Conservation (phyloP, 805 yeast genomes). For the Yamadazyma sp. region DNA sequence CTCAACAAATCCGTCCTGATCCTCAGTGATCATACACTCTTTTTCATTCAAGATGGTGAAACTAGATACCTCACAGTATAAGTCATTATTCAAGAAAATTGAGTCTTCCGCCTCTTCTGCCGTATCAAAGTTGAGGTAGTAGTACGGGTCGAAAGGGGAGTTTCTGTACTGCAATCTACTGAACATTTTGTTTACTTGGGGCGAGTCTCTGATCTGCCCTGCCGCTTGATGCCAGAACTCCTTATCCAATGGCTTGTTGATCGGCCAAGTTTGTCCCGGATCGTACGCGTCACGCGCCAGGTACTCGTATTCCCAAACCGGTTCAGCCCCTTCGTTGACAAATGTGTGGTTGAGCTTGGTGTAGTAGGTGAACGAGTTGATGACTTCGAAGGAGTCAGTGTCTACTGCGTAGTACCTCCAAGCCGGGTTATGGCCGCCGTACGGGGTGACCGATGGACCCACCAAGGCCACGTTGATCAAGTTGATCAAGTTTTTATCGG, state of each 20-base stretch:
- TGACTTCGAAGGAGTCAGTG: constrained; percentile 53
- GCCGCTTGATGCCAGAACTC: constrained; percentile 51
- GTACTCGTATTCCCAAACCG: constrained; percentile 63
- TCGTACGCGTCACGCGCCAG: constrained; percentile 62
- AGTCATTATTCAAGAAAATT: constrained; percentile 15
- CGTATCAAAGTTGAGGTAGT: background rate
- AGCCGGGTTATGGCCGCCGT: constrained; percentile 58
- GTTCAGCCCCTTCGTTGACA: constrained; percentile 53
- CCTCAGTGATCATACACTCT: constrained; percentile 22
- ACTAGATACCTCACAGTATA: constrained; percentile 21
- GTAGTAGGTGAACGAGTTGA: constrained; percentile 60
- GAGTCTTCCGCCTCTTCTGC: constrained; percentile 27
- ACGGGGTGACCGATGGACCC: constrained; percentile 65
- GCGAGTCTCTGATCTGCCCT: constrained; percentile 40
- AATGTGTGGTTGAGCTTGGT: constrained; percentile 58
- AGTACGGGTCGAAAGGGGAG: constrained; percentile 32
- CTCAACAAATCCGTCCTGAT: constrained; percentile 22
- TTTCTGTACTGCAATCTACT: constrained; percentile 49
- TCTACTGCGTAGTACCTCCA: constrained; percentile 75
- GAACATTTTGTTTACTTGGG: constrained; percentile 49
- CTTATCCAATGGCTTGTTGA: constrained; percentile 58
- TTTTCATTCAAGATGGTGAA: constrained; percentile 22
- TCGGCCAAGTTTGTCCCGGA: constrained; percentile 56
- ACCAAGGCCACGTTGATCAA: constrained; percentile 57
- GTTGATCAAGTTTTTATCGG: constrained; percentile 19